Percentiles rank a stretch among this genome's conserved stretches.
Conservation (phyloP, 2,329 filamentous ascomycete genomes). For the Botryosphaeria dothidea region DNA sequence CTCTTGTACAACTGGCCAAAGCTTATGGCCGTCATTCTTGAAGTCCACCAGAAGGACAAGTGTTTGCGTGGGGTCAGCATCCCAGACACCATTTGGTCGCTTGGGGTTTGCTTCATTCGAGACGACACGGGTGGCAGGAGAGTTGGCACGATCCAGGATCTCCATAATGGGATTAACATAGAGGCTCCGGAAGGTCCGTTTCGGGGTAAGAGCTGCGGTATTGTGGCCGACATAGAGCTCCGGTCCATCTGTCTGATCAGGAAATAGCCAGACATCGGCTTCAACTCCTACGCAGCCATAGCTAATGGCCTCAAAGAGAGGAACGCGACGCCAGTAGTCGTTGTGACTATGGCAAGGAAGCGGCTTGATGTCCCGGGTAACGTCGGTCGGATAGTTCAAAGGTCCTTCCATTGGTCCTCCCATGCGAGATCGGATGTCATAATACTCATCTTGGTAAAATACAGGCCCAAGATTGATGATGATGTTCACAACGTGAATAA, state of each 20-base stretch:
- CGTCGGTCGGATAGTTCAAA: conserved; percentile 44
- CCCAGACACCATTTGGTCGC: conserved; percentile 51
- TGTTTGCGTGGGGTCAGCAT: conserved; percentile 49
- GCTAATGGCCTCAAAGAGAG: conserved; percentile 56
- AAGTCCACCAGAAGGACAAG: conserved; percentile 57
- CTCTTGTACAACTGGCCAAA: conserved; percentile 38
- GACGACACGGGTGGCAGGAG: conserved; percentile 23
- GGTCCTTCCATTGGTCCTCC: conserved; percentile 37
- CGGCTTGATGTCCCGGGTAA: conserved; percentile 52
- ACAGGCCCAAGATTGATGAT: conserved; percentile 38
- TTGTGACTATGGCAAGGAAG: conserved; percentile 60
- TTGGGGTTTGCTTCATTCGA: conserved; percentile 23
- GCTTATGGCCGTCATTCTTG: conserved; percentile 40
- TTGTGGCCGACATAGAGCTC: conserved; percentile 60
- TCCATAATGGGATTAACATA: conserved; percentile 55
- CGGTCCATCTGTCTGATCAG: conserved; percentile 32
- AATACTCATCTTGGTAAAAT: conserved; percentile 37
- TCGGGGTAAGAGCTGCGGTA: conserved; percentile 46
- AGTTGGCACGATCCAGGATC: conserved; percentile 53
- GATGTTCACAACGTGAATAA: conserved; percentile 44
- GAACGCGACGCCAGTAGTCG: conserved; percentile 59
- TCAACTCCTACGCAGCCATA: conserved; percentile 58
- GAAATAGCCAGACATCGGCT: conserved; percentile 58
- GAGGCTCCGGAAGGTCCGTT: conserved; percentile 51
- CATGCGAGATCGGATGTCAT: conserved; percentile 43